phyloP scores from a whole-genome alignment of 768 basidiomycete genomes.

The Steccherinum ochraceum region DNA sequence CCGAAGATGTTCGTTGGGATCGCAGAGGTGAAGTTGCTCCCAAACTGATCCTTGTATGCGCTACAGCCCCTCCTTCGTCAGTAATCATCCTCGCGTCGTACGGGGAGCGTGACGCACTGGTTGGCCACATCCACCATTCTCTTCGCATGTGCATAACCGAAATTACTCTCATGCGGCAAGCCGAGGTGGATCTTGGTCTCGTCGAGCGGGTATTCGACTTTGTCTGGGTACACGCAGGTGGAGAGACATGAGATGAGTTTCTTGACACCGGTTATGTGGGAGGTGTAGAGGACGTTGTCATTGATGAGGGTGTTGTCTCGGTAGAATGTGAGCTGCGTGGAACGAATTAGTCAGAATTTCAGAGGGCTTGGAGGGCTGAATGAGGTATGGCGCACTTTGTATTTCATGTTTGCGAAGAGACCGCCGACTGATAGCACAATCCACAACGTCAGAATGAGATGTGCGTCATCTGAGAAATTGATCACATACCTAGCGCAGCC shows the following conservation, averaged over 20 bases:
- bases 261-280: conserved; percentile 54
- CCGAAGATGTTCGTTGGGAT: conserved; percentile 99
- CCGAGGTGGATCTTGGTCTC: conserved; percentile 91
- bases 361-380: background rate
- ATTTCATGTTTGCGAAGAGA: conserved; percentile 92
- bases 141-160: conserved; percentile 95
- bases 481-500: conserved; percentile 75
- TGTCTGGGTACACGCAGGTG: conserved; percentile 96
- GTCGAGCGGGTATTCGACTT: conserved; percentile 88
- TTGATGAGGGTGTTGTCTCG: conserved; percentile 95
- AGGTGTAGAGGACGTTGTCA: conserved; percentile 80
- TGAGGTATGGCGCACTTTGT: conserved; percentile 50
- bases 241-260: conserved; percentile 95
- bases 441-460: background rate
- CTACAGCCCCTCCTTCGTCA: too few species aligned
- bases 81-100: background rate
- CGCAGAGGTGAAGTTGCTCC: conserved; percentile 91
- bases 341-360: background rate
- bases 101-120: conserved; percentile 47
- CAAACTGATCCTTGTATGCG: conserved; percentile 94
- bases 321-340: conserved; percentile 73
- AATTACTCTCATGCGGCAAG: conserved; percentile 91
- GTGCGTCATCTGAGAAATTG: background rate
- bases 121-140: conserved; percentile 94
- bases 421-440: conserved; percentile 64